phyloP scores from a whole-genome alignment of 352 stramenopile genomes.

The Globisporangium takayamanum region DNA sequence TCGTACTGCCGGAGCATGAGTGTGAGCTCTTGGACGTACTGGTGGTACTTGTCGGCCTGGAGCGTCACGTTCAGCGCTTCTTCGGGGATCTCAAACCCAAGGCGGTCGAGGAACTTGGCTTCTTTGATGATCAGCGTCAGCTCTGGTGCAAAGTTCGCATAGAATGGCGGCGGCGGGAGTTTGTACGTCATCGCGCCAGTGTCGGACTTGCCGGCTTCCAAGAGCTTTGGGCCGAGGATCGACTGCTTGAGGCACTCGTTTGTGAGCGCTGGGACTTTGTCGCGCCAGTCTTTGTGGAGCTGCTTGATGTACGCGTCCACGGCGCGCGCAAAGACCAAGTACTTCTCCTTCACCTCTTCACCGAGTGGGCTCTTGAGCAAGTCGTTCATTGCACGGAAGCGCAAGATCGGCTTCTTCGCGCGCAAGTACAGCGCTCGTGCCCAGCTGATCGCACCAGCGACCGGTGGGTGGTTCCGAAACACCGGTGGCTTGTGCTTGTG shows the following conservation, averaged over 20 bases:
- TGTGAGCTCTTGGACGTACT: slow-evolving; percentile 89
- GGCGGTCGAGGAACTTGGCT: slow-evolving; percentile 92
- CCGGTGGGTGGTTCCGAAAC: slow-evolving; percentile 92
- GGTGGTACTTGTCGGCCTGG: slow-evolving; percentile 95
- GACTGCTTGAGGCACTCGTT: slow-evolving; percentile 93
- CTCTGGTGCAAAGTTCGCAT: slow-evolving; percentile 91
- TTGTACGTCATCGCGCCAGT: slow-evolving; percentile 73
- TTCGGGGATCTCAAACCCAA: slow-evolving; percentile 94
- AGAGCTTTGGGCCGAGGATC: slow-evolving; percentile 82
- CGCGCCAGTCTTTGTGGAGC: slow-evolving; percentile 91
- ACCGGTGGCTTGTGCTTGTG: slow-evolving; percentile 80
- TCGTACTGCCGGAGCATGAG: slow-evolving; percentile 92
- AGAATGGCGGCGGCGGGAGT: slow-evolving; percentile 88
- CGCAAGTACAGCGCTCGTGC: slow-evolving; percentile 82
- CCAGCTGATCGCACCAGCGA: slow-evolving; percentile 82
- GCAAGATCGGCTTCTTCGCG: slow-evolving; percentile 92
- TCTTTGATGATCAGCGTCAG: slow-evolving; percentile 95
- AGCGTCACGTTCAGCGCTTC: slow-evolving; percentile 94
- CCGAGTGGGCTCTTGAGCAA: slow-evolving; percentile 88
- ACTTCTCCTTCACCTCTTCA: slow-evolving; percentile 92
- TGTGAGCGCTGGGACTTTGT: slow-evolving; percentile 78
- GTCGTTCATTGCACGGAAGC: slow-evolving; percentile 92
- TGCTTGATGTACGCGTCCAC: slow-evolving; percentile 92
- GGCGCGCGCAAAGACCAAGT: slow-evolving; percentile 89
- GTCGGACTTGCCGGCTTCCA: slow-evolving; percentile 71